Evolutionary conservation across 768 basidiomycete species (phyloP).

Genomic region (Rhodotorula babjevae): DNA sequence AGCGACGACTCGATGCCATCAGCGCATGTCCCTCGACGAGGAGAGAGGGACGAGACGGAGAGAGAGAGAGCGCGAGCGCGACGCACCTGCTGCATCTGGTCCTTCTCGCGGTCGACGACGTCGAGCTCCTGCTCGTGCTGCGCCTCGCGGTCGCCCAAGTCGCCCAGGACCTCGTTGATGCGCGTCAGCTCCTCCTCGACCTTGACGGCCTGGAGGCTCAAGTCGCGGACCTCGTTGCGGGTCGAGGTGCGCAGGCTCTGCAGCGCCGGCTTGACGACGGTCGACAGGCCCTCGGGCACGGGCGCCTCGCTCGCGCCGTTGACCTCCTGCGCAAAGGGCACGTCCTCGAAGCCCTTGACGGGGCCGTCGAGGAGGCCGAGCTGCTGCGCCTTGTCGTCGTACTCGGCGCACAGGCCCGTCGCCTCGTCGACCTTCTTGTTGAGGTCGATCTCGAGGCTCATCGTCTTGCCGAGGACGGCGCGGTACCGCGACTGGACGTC

Average conservation of each 20-base stretch:
- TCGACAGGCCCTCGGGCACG: conserved; percentile 66
- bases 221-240: conserved; percentile 73
- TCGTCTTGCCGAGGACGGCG: conserved; percentile 64
- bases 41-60: neutral
- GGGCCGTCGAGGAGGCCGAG: conserved; percentile 74
- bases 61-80: neutral
- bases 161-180: conserved; percentile 21
- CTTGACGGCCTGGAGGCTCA: conserved; percentile 57
- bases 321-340: conserved; percentile 74
- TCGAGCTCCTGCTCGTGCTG: conserved; percentile 63
- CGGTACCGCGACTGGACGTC: conserved; percentile 64
- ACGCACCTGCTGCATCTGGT: conserved; percentile 72
- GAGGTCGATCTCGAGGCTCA: conserved; percentile 77
- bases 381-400: conserved; percentile 66
- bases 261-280: conserved; percentile 65
- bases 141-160: conserved; percentile 52
- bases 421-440: conserved; percentile 66
- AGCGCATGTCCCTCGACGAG: too few species aligned
- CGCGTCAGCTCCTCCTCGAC: conserved; percentile 32
- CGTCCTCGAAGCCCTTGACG: conserved; percentile 62
- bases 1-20: too few species aligned
- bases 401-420: conserved; percentile 60
- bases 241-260: conserved; percentile 43
- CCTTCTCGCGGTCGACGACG: conserved; percentile 65
- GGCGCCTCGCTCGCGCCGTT: conserved; percentile 71